Conservation (phyloP, 192 early-diverging fungal species). For the Backusella tarrabulga region DNA sequence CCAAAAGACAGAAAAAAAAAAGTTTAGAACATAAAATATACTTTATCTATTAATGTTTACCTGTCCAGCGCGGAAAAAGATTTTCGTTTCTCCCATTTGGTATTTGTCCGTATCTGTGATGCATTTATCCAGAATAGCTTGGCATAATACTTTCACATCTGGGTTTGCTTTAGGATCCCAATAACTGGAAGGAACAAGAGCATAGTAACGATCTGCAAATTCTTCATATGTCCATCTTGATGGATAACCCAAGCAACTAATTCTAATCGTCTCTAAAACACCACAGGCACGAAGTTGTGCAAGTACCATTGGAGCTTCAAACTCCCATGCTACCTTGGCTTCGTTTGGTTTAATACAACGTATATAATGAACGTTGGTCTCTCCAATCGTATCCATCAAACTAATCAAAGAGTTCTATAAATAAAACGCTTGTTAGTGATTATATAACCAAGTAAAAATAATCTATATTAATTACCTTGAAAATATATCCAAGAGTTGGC, state of each 20-base stretch:
- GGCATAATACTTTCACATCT: constrained; percentile 58
- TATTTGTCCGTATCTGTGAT: constrained; percentile 84
- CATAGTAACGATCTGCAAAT: constrained; percentile 85
- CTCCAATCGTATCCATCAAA: constrained; percentile 93
- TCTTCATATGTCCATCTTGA: constrained; percentile 84
- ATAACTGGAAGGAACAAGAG: constrained; percentile 53
- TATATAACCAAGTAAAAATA: neutral
- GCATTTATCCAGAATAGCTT: constrained; percentile 54
- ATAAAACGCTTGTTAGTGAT: neutral
- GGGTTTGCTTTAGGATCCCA: constrained; percentile 43
- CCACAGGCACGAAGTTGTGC: constrained; percentile 96
- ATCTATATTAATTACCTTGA: constrained; percentile 8
- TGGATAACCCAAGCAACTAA: constrained; percentile 97
- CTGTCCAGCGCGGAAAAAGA: constrained; percentile 98
- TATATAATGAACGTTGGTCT: constrained; percentile 95
- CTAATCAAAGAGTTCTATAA: constrained; percentile 72
- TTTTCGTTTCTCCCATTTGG: constrained; percentile 92
- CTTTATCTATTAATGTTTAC: constrained; percentile 4
- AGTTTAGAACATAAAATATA: neutral
- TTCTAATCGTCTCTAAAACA: constrained; percentile 98
- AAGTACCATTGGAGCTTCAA: constrained; percentile 94
- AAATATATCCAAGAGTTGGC: constrained; percentile 68
- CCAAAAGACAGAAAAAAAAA: neutral
- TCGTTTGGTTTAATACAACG: constrained; percentile 99
- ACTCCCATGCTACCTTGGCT: constrained; percentile 87